Evolutionary conservation across 257 asterid genomes (phyloP), one percentile per base, ranked within the genome.

Genomic region (Solanum dulcamara): DNA sequence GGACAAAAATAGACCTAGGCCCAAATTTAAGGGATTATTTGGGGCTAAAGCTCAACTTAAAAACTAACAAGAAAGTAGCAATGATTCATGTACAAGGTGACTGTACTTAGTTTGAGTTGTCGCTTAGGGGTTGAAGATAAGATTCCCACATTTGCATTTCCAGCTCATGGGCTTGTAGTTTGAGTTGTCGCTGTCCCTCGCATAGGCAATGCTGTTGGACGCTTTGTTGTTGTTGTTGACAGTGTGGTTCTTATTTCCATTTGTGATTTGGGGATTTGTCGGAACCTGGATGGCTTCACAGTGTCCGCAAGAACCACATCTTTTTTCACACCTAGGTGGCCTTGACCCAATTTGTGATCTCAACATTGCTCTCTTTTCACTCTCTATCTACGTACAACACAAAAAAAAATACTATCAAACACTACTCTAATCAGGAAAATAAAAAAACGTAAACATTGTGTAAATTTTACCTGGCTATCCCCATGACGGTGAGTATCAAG

Each of bases 141-240:
- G 87, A 88, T 90, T 86, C 7, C 98, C 99, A 83, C 99, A 96
- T 91, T 94, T 96, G 89, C 99, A 94, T 89, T 96, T 96, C 98
- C 99, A 96, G 88, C 95, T 96, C 96, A 96, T 91, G 33, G 99
- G 99, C 95, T 96, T 96, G 98, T 96, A 94, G 81, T 96, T 87
- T 6, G 89, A 87, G 80, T 86, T 83, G 66, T 87, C 87, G 66
- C 70, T 83, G 10, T 84, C 90, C 82, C 88, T 89, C 57, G 91
- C 85, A 75, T 85, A 79, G 9, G 86, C 66, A 71, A 83, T 80
- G 28, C 88, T 28, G 42, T 7, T 77, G 42, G 5, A 24, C 0
- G 24, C 40, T 26, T n/a, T 11, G 6, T 17, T 51, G 88, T 77
- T 37, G 83, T 75, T 17, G 57, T 24, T 9, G 90, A 74, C n/a